Evolutionary conservation across 352 stramenopile species (phyloP).

Genomic region (Elongisporangium prolatum): DNA sequence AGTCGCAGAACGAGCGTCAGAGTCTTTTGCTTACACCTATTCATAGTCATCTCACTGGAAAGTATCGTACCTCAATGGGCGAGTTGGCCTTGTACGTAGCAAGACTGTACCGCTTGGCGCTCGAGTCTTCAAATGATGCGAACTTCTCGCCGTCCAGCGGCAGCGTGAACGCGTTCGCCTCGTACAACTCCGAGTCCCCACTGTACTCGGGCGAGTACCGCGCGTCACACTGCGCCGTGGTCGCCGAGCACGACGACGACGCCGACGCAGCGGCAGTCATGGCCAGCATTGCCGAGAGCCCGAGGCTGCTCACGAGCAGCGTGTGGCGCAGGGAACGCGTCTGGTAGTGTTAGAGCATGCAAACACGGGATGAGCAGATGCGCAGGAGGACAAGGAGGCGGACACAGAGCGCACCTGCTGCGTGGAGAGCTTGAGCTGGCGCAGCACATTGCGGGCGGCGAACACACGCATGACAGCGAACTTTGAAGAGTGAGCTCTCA

Average conservation of each 20-base stretch:
- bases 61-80: slow-evolving; percentile 36
- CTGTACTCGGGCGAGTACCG: slow-evolving; percentile 31
- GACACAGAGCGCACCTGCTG: neutral
- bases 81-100: slow-evolving; percentile 67
- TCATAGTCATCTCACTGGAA: neutral
- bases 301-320: slow-evolving; percentile 41
- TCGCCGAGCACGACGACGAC: slow-evolving; percentile 7
- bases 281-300: slow-evolving; percentile 35
- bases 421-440: neutral
- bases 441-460: neutral
- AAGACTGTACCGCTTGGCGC: slow-evolving; percentile 40
- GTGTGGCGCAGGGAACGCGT: slow-evolving; percentile 28
- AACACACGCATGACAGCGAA: neutral
- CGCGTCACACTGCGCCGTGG: slow-evolving; percentile 50
- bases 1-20: neutral
- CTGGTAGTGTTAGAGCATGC: neutral
- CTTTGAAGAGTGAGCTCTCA: neutral
- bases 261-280: slow-evolving; percentile 26
- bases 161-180: slow-evolving; percentile 36
- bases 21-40: no score
- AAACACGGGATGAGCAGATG: neutral
- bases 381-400: neutral
- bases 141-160: slow-evolving; percentile 54
- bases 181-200: slow-evolving; percentile 18
- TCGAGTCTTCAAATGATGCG: slow-evolving; percentile 33